Evolutionary conservation across 768 basidiomycete genomes (phyloP).

Genomic region (Amanita fuliginea): DNA sequence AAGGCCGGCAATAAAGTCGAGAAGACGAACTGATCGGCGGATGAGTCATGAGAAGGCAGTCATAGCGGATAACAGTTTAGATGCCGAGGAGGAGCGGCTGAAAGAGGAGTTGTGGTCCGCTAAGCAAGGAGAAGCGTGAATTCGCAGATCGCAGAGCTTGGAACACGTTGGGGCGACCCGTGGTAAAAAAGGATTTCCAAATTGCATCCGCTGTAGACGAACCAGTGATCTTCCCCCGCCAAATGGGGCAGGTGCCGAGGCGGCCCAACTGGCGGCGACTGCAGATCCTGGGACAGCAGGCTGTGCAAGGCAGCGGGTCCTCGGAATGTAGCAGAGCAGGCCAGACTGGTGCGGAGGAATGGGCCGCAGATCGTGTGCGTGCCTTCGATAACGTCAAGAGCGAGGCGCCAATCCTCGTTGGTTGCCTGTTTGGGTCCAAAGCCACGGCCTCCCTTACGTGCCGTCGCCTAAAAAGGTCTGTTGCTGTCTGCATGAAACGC

Average conservation of each 20-base stretch:
- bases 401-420: conserved; percentile 21
- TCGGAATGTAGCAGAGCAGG: not conserved
- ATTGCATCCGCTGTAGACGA: not conserved
- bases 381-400: conserved; percentile 11
- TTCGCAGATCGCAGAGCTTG: not conserved
- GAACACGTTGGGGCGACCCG: not conserved
- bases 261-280: not conserved
- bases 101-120: conserved; percentile 1
- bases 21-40: conserved; percentile 15
- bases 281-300: not conserved
- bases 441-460: conserved; percentile 14
- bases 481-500: conserved; percentile 9
- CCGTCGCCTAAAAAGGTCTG: conserved; percentile 8
- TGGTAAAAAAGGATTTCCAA: not conserved
- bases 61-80: conserved; percentile 4
- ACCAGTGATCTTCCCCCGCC: not conserved
- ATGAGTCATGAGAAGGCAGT: conserved; percentile 7
- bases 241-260: not conserved
- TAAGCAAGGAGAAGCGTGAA: not conserved
- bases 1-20: not conserved
- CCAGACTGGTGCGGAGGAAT: not conserved
- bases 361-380: conserved; percentile 16
- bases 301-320: not conserved
- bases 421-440: conserved; percentile 12
- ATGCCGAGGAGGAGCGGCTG: not conserved